Percentiles rank a stretch among this genome's conserved stretches.
phyloP scores from a whole-genome alignment of 768 basidiomycete genomes.

The Termitomyces sp. region DNA sequence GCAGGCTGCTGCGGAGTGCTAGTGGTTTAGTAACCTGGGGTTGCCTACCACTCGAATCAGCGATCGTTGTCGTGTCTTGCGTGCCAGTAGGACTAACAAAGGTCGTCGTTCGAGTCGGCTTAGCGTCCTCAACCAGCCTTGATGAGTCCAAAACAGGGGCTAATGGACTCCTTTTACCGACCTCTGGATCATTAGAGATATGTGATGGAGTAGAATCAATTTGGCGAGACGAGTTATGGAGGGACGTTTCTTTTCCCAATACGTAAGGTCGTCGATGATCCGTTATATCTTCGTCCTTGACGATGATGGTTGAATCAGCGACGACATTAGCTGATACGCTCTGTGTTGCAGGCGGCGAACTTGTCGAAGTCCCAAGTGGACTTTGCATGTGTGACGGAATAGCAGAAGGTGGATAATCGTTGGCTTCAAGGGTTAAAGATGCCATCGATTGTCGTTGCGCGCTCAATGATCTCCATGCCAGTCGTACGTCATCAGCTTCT shows the following conservation, averaged over 20 bases:
- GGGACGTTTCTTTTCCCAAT: not conserved
- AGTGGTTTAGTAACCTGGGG: not conserved
- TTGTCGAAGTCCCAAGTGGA: not conserved
- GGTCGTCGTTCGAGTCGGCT: not conserved
- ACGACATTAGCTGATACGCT: not conserved
- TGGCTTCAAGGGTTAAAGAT: not conserved
- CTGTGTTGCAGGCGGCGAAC: not conserved
- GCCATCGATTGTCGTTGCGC: not conserved
- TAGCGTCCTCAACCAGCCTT: not conserved
- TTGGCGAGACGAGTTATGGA: not conserved
- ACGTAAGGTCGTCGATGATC: not conserved
- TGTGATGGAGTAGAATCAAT: not conserved
- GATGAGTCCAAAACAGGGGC: not conserved
- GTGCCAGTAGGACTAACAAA: not conserved
- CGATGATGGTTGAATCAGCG: not conserved
- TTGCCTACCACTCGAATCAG: not conserved
- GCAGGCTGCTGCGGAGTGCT: not conserved
- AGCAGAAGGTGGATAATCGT: not conserved
- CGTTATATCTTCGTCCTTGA: not conserved
- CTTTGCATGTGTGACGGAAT: not conserved
- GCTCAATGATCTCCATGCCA: slow-evolving; percentile 3
- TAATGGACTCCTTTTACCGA: not conserved
- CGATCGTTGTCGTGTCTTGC: not conserved
- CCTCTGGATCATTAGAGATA: not conserved
- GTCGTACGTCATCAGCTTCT: slow-evolving; percentile 3